A percentile compares a stretch with the other conserved stretches of the same genome.
phyloP scores from a whole-genome alignment of 768 basidiomycete genomes.

The Thelephora ganbajun region DNA sequence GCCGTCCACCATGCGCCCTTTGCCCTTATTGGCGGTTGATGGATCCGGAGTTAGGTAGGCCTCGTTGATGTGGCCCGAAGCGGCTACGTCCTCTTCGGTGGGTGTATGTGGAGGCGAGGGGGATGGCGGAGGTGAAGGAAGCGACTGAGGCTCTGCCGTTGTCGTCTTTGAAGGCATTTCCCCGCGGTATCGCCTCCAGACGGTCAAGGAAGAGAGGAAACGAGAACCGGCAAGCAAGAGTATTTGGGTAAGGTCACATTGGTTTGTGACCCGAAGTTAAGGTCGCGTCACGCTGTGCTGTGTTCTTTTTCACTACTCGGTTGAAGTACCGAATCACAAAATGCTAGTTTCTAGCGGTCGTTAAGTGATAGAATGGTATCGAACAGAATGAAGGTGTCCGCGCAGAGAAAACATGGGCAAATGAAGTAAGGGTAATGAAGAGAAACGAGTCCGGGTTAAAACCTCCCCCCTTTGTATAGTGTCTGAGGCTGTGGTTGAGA shows the following conservation, averaged over 20 bases:
- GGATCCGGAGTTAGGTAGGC: slow-evolving; percentile 14
- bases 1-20: slow-evolving; percentile 22
- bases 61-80: slow-evolving; percentile 21
- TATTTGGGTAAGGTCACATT: too few species aligned
- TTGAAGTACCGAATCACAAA: too few species aligned
- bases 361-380: not conserved
- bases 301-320: too few species aligned
- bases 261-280: too few species aligned
- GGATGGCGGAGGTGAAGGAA: slow-evolving; percentile 17
- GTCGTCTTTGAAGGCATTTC: too few species aligned
- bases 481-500: slow-evolving; percentile 13
- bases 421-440: slow-evolving; percentile 14
- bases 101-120: slow-evolving; percentile 21
- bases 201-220: too few species aligned
- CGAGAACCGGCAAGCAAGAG: too few species aligned
- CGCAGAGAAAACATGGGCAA: slow-evolving; percentile 3
- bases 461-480: not conserved
- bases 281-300: not conserved
- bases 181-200: too few species aligned
- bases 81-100: slow-evolving; percentile 32
- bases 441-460: slow-evolving; percentile 8
- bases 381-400: not conserved
- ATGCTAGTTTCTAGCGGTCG: too few species aligned
- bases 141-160: too few species aligned
- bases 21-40: slow-evolving; percentile 13